Evolutionary conservation across 768 basidiomycete species (phyloP).

Genomic region (Podaxis sp.): DNA sequence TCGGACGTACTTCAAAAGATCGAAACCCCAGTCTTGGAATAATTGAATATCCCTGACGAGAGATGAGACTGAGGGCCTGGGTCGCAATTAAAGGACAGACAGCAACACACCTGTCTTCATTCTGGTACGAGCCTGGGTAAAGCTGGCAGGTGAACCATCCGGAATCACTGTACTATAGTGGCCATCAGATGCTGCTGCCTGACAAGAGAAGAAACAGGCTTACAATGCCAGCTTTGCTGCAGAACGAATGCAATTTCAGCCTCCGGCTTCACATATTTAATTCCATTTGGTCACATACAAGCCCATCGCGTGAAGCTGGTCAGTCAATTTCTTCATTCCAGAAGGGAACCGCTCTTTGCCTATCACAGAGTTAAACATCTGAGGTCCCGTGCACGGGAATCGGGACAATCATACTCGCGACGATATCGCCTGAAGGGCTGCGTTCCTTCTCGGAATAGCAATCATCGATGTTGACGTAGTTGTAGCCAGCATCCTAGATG

Average conservation of each 20-base stretch:
- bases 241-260: not conserved
- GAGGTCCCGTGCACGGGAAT: not conserved
- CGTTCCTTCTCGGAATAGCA: slow-evolving; percentile 64
- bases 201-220: slow-evolving; percentile 18
- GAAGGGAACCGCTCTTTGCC: slow-evolving; percentile 53
- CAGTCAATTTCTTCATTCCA: slow-evolving; percentile 58
- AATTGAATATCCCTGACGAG: slow-evolving; percentile 48
- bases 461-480: slow-evolving; percentile 61
- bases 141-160: slow-evolving; percentile 68
- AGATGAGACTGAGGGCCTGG: not conserved
- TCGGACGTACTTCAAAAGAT: slow-evolving; percentile 23
- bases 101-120: slow-evolving; percentile 50
- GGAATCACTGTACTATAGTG: slow-evolving; percentile 59
- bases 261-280: not conserved
- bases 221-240: slow-evolving; percentile 63
- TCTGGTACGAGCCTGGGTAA: slow-evolving; percentile 66
- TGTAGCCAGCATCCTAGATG: slow-evolving; percentile 55
- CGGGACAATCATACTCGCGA: slow-evolving; percentile 43
- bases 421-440: slow-evolving; percentile 50
- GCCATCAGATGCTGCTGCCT: not conserved
- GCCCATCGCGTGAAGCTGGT: slow-evolving; percentile 54
- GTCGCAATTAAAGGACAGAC: not conserved
- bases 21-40: slow-evolving; percentile 68
- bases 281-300: slow-evolving; percentile 40
- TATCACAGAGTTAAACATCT: slow-evolving; percentile 20